Base-by-base conservation (phyloP, 2,329 filamentous ascomycete genomes). In the Pyricularia pennisetigena region DNA sequence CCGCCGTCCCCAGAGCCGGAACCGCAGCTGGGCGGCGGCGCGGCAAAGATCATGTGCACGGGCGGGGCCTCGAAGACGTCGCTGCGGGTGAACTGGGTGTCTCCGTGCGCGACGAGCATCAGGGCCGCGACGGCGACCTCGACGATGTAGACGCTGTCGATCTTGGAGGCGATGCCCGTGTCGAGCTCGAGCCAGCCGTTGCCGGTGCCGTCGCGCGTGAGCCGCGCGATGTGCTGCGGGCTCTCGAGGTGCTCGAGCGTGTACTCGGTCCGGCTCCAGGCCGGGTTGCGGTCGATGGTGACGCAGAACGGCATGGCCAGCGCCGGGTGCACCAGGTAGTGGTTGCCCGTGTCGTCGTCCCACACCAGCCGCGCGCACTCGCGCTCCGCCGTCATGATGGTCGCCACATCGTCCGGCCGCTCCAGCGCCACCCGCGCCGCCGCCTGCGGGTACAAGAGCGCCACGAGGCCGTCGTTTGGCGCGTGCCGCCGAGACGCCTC, bases 311-410 rank as follows among this genome's bases (percentile, higher is more conserved):
- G 87, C 61, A 85, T 84, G n/a, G 85, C 83, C 23, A 89, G 80
- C 0, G 86, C 84, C 2, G 86, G 86, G 74, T 89, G 87, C 30
- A 85, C 86, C n/a, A 90, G 80, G 75, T 86, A 90, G 75, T 88
- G 83, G 72, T 79, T 83, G 6, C 78, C 76, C 68, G 80, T 83
- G 73, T 90, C 87, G 32, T 85, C 84, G 73, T 90, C 87, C 85
- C 89, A 93, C n/a, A 91, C 86, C 2, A 94, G 83, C 2, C 88
- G 83, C 28, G 87, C 90, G 72, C 86, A 88, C 77, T 93, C 90
- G 35, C 85, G 83, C 74, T 90, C 87, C 0, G 90, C 90, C 41
- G 88, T 85, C 69, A 82, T 82, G 4, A 88, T 82, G 10, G 89
- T 83, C 0, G 83, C 80, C 2, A 84, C 81, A 74, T 90, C 87